Evolutionary conservation across 306 rosid species (phyloP).

Genomic region (Vigna trinervia): DNA sequence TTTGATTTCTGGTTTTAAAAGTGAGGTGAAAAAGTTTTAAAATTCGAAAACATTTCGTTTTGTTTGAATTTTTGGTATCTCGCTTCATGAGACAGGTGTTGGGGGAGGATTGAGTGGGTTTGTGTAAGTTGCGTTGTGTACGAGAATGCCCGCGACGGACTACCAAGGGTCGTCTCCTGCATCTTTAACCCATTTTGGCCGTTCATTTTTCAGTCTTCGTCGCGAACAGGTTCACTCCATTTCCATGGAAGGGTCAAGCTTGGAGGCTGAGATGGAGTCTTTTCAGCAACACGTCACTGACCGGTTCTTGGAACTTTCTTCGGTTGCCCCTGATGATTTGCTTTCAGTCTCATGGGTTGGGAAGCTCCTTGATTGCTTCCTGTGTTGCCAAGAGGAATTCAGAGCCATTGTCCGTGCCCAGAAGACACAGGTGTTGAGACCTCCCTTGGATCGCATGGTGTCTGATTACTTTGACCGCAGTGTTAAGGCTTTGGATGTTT

Average conservation of each 20-base stretch:
- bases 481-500: conserved; percentile 91
- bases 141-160: conserved; percentile 88
- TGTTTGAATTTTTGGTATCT: neutral
- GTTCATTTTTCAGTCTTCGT: conserved; percentile 62
- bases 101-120: neutral
- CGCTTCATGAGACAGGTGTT: conserved; percentile 10
- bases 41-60: neutral
- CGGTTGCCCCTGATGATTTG: conserved; percentile 49
- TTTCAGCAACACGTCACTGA: conserved; percentile 73
- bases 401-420: conserved; percentile 55
- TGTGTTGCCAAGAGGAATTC: conserved; percentile 74
- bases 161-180: conserved; percentile 67
- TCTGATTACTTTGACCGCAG: conserved; percentile 78
- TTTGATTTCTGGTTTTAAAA: conserved; percentile 31
- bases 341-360: conserved; percentile 72
- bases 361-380: conserved; percentile 72
- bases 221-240: conserved; percentile 58
- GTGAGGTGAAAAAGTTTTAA: neutral
- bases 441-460: conserved; percentile 73
- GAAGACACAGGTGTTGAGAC: conserved; percentile 39
- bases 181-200: conserved; percentile 58
- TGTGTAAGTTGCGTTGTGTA: conserved; percentile 24
- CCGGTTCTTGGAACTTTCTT: conserved; percentile 54
- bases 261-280: conserved; percentile 61
- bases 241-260: conserved; percentile 59